These are phyloP conservation scores for Apiotrichum veenhuisii DNA, from an alignment of 1,284 basidiomycete species.

Conservation along the genomic window DNA sequence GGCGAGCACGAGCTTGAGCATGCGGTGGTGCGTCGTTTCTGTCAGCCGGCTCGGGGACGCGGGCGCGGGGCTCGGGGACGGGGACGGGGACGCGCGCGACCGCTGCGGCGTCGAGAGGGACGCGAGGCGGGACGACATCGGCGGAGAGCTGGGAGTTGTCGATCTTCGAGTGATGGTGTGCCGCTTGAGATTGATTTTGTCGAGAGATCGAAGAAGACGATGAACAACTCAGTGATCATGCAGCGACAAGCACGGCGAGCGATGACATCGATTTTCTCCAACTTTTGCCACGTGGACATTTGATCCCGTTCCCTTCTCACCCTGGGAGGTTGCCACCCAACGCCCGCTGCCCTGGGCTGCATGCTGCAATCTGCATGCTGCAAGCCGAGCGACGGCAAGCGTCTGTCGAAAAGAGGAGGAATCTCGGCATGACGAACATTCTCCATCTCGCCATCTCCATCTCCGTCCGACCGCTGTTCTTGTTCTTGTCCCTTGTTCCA, in stretches of 20 bases:
- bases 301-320: neutral
- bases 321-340: neutral
- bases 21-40: constrained; percentile 44
- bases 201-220: no score
- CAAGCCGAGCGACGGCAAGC: no score
- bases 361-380: no score
- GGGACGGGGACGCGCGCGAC: constrained; percentile 48
- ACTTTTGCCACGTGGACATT: neutral
- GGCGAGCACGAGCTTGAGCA: constrained; percentile 37
- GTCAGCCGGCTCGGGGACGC: constrained; percentile 15
- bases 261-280: neutral
- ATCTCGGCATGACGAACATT: no score
- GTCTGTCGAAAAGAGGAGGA: no score
- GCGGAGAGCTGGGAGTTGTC: no score
- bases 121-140: constrained; percentile 16
- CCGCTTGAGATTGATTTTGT: neutral
- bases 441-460: no score
- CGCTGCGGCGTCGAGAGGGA: constrained; percentile 52
- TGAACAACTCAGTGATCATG: no score
- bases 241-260: no score
- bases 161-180: no score
- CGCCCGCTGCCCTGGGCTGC: neutral
- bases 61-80: constrained; percentile 40
- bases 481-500: no score
- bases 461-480: no score